These are phyloP conservation scores for Nematocida sp. DNA, from an alignment of 371 early-diverging fungal species.

Conservation along the genomic window DNA sequence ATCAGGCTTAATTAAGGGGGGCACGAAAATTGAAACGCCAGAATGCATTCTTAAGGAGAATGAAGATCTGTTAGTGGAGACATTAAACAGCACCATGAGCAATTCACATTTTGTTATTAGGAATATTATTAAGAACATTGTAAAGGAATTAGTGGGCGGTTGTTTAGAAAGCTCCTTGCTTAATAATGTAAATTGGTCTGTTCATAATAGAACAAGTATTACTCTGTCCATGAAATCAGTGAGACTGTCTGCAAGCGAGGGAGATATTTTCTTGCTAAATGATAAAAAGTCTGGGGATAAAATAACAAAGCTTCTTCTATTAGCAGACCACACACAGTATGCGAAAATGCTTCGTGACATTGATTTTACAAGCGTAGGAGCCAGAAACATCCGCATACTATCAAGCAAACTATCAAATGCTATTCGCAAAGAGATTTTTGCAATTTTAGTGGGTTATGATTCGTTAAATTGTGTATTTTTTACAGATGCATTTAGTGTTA, in stretches of 20 bases:
- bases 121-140: constrained; percentile 24
- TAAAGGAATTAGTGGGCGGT: constrained; percentile 16
- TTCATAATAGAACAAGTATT: constrained; percentile 10
- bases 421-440: background rate
- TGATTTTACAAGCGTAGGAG: constrained; percentile 14
- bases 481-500: background rate
- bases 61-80: background rate
- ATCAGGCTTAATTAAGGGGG: background rate
- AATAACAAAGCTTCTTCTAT: constrained; percentile 19
- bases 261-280: constrained; percentile 24
- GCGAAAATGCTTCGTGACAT: background rate
- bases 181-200: constrained; percentile 14
- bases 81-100: constrained; percentile 24
- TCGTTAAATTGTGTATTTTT: constrained; percentile 37
- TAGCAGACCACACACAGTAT: constrained; percentile 4
- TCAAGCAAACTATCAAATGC: background rate
- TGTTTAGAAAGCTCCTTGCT: background rate
- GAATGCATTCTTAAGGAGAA: background rate
- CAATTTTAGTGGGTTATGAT: background rate
- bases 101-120: constrained; percentile 46
- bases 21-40: background rate
- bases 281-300: constrained; percentile 27
- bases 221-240: background rate
- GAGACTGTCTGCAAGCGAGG: background rate
- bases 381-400: constrained; percentile 37